phyloP scores from a whole-genome alignment of 2,329 filamentous ascomycete species.

The Pyrenophora seminiperda region DNA sequence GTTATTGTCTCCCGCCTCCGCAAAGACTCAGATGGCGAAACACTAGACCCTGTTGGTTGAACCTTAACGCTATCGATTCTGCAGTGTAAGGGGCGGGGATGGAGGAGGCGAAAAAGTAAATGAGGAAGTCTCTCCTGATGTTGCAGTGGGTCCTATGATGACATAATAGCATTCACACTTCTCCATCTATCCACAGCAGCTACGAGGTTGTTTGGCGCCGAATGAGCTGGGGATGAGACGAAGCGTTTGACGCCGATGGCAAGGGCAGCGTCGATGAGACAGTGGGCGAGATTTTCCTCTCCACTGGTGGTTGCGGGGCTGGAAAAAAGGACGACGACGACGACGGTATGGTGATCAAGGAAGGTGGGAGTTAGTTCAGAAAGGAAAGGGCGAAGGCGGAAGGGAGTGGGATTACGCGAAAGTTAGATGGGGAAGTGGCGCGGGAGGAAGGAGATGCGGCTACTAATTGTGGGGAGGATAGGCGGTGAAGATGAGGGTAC shows the following conservation, averaged over 20 bases:
- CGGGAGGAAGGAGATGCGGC: constrained; percentile 33
- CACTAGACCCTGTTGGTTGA: too few relatives aligned
- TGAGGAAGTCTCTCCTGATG: too few relatives aligned
- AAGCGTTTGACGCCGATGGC: constrained; percentile 48
- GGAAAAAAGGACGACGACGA: constrained; percentile 43
- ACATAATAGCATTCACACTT: too few relatives aligned
- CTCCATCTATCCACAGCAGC: too few relatives aligned
- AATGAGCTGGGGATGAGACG: constrained; percentile 51
- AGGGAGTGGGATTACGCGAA: constrained; percentile 38
- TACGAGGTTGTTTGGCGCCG: constrained; percentile 47
- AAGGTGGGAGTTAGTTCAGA: constrained; percentile 41
- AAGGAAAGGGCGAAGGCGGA: constrained; percentile 24
- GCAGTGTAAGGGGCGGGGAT: too few relatives aligned
- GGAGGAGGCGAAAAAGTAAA: too few relatives aligned
- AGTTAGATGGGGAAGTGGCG: constrained; percentile 28
- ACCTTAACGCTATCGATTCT: too few relatives aligned
- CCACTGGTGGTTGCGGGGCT: constrained; percentile 28
- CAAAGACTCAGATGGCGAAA: too few relatives aligned
- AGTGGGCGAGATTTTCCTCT: constrained; percentile 24
- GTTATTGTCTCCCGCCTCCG: too few relatives aligned
- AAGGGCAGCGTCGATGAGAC: constrained; percentile 49
- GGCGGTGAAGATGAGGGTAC: constrained; percentile 35
- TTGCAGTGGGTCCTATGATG: too few relatives aligned
- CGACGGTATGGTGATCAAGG: constrained; percentile 45
- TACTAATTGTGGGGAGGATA: constrained; percentile 42